These are phyloP conservation scores for Arbutus unedo DNA, from an alignment of 148 eudicot species.

Conservation along the genomic window DNA sequence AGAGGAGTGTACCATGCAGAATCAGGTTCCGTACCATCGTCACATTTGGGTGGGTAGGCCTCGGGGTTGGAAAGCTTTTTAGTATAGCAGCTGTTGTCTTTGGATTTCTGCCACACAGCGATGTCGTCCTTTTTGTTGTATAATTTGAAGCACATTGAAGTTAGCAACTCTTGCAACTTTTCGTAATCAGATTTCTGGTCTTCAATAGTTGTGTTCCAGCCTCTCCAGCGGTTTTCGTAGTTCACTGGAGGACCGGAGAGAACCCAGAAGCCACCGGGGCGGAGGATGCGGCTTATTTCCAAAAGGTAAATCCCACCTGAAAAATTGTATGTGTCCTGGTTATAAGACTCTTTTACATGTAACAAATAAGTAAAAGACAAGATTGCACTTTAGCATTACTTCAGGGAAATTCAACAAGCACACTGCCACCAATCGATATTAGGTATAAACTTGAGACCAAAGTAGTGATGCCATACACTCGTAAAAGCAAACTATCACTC, in stretches of 20 bases:
- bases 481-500: neutral
- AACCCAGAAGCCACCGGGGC: slow-evolving; percentile 93
- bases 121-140: slow-evolving; percentile 68
- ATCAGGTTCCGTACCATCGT: slow-evolving; percentile 81
- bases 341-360: neutral
- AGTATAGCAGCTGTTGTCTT: slow-evolving; percentile 61
- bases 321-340: neutral
- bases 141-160: slow-evolving; percentile 74
- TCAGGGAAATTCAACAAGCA: neutral
- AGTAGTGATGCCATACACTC: neutral
- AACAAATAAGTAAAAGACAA: neutral
- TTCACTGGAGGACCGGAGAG: slow-evolving; percentile 93
- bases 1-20: slow-evolving; percentile 95
- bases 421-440: neutral
- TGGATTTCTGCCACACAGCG: slow-evolving; percentile 79
- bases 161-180: slow-evolving; percentile 61
- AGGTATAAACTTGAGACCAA: neutral
- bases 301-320: slow-evolving; percentile 85
- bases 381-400: neutral
- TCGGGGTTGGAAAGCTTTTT: slow-evolving; percentile 47
- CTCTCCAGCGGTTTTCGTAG: slow-evolving; percentile 66
- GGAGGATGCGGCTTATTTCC: slow-evolving; percentile 75
- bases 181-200: slow-evolving; percentile 67
- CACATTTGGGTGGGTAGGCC: slow-evolving; percentile 68
- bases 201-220: slow-evolving; percentile 81